phyloP scores from a whole-genome alignment of 345 rosid genomes.

The Schrenkiella parvula region DNA sequence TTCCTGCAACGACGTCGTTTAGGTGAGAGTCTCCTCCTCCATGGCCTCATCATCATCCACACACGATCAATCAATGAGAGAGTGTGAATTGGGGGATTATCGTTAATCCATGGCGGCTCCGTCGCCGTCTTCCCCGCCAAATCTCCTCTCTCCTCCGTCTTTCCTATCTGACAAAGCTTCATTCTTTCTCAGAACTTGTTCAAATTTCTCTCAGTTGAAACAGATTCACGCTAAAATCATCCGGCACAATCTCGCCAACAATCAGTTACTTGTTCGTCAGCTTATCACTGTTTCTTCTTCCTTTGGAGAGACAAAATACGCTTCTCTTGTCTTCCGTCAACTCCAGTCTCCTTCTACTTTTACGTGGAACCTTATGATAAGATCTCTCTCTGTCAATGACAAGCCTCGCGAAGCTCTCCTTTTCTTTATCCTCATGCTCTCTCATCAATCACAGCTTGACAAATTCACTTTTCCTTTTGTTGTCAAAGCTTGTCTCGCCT shows the following conservation, averaged over 20 bases:
- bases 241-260: conserved; percentile 40
- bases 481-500: conserved; percentile 52
- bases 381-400: conserved; percentile 42
- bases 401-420: conserved; percentile 48
- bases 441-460: conserved; percentile 43
- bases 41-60: conserved; percentile 19
- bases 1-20: neutral
- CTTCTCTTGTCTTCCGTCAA: conserved; percentile 49
- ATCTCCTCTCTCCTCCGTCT: conserved; percentile 21
- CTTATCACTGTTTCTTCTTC: conserved; percentile 49
- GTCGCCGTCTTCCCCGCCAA: conserved; percentile 18
- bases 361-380: conserved; percentile 75
- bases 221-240: conserved; percentile 55
- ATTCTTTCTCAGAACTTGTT: conserved; percentile 39
- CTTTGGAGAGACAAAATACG: conserved; percentile 41
- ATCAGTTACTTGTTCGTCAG: conserved; percentile 57
- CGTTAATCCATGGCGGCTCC: conserved; percentile 34
- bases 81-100: neutral
- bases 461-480: conserved; percentile 77
- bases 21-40: neutral
- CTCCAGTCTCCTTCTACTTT: conserved; percentile 38
- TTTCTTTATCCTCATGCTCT: conserved; percentile 53
- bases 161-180: conserved; percentile 45
- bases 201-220: conserved; percentile 50
- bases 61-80: conserved; percentile 13